Base-by-base conservation (phyloP, 139 green algal genomes). In the Chlorella ohadii region DNA sequence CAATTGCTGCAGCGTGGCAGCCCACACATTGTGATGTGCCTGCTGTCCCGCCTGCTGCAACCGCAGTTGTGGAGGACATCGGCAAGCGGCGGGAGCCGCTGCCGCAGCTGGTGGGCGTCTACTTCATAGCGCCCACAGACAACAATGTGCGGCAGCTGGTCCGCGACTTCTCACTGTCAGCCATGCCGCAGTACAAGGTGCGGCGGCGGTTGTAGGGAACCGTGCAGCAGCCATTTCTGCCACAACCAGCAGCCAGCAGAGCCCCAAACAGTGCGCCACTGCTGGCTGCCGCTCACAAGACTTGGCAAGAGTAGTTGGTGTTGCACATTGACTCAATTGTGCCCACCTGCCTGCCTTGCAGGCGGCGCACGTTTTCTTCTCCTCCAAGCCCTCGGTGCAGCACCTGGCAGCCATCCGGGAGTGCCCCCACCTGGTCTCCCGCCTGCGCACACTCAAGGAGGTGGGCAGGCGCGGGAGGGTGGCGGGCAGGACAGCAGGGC, bases 341-440 rank as follows among this genome's bases (percentile, higher is more conserved):
- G 51, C 51, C 51, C 51, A 22, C 51, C 51, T 2, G 2, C 15
- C 11, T 22, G 2, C 12, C 51, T 13, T 59, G 51, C 51, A 59
- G 51, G 86, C 82, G 2, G 96, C 90, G 38, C 92, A 98, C 87
- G 87, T 99, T 16, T 99, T 98, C 89, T 98, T 99, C 87, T 95
- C 93, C 4, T 96, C 92, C 22, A 73, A 83, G 19, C 76, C 90
- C 4, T 44, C 88, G 0, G 55, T 82, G 15, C 81, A 91, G 27
- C 79, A 82, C 1, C 72, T 97, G 25, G 81, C 89, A 13, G 84
- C 67, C 55, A 93, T 97, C 39, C 91, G 92, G 22, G 70, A 67
- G 22, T 93, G 88, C 82, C 75, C 87, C 0, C 39, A 67, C 31
- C 78, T 94, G 31, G 55, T 88, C 3, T 51, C 59, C 28, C 55